Evolutionary conservation across 169 alveolate species (phyloP).

Genomic region (Perkinsus marinus): DNA sequence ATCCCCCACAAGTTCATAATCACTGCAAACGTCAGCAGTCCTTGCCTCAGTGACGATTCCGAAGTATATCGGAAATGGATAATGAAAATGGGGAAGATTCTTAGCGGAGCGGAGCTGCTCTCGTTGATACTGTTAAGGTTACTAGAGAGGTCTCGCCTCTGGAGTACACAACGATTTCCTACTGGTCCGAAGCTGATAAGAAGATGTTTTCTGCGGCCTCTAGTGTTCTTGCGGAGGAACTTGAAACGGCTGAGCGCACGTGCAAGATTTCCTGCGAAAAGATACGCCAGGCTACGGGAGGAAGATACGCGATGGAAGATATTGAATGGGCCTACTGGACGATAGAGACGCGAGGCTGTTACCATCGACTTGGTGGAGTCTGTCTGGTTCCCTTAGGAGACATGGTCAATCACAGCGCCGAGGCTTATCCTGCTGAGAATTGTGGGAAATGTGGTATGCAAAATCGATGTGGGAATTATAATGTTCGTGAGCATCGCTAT

Average conservation of each 20-base stretch:
- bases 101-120: not conserved
- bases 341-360: not conserved
- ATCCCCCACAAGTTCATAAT: not conserved
- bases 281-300: not conserved
- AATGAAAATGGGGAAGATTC: not conserved
- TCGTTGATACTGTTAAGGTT: not conserved
- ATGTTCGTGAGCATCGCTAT: not conserved
- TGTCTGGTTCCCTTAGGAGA: not conserved
- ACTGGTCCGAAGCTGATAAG: not conserved
- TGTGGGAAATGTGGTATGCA: not conserved
- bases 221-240: not conserved
- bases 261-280: not conserved
- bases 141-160: not conserved
- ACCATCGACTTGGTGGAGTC: not conserved
- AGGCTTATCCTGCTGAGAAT: not conserved
- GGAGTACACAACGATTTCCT: not conserved
- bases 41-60: not conserved
- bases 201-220: not conserved
- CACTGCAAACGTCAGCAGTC: not conserved
- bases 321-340: not conserved
- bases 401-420: not conserved
- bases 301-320: not conserved
- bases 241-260: not conserved
- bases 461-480: not conserved
- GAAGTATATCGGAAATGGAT: not conserved